Conservation (phyloP, 2,329 filamentous ascomycete genomes). For the Cercospora janseana region DNA sequence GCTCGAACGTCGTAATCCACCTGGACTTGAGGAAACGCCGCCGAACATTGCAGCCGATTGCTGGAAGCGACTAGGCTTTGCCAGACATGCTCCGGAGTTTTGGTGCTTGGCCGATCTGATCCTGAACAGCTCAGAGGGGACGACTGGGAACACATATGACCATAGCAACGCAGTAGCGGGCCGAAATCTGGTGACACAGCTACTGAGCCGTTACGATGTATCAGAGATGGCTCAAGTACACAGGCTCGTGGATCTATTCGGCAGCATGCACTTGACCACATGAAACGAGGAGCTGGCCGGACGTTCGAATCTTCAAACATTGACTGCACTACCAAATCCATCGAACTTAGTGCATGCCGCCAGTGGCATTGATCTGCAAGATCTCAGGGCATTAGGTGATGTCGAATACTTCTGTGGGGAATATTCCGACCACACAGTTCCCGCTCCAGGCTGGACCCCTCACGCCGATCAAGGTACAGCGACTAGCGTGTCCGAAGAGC, state of each 20-base stretch:
- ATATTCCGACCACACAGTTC: conserved; percentile 3
- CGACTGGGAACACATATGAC: not conserved
- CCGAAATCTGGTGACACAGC: not conserved
- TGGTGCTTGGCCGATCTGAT: conserved; percentile 9
- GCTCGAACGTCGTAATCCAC: not conserved
- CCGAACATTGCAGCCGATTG: not conserved
- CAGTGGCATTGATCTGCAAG: no score
- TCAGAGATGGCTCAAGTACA: conserved; percentile 10
- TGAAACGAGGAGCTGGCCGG: no score
- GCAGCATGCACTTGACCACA: not conserved
- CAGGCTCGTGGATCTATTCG: conserved; percentile 9
- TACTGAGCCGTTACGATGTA: conserved; percentile 8
- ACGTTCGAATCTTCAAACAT: no score
- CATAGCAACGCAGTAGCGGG: not conserved
- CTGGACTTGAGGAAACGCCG: not conserved
- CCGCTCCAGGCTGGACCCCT: conserved; percentile 5
- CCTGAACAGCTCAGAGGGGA: conserved; percentile 4
- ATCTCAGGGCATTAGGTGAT: not conserved
- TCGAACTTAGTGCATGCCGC: no score
- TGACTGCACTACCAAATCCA: no score
- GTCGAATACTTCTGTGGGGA: conserved; percentile 4
- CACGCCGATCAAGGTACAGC: conserved; percentile 2
- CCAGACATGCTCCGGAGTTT: conserved; percentile 7
- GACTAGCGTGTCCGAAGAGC: not conserved
- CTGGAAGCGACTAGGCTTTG: conserved; percentile 6